Base-by-base conservation (phyloP, 177 flowering plant species). In the Vitis hybrid region DNA sequence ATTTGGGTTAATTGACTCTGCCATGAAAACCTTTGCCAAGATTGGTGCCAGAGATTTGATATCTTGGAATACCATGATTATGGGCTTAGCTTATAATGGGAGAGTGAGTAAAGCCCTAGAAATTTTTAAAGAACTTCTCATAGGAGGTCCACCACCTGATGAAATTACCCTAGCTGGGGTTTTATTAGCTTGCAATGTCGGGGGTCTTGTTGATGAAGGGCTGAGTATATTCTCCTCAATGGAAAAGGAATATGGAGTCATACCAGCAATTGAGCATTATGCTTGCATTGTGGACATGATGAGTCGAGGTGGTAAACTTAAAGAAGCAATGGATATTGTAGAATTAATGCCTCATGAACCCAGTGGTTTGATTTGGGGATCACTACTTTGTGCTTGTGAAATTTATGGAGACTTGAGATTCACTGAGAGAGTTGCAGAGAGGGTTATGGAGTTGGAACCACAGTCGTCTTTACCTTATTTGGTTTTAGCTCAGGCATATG, bases 161-260 rank as follows among this genome's bases (percentile, higher is more conserved):
- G 69, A 61, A 15, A 78, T 88, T 66, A 89, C 93, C 52, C 53
- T 86, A 57, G 52, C 75, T 29, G 88, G 82, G 49, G 80, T 85
- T 75, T 70, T 89, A 66, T 73, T 65, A 76, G 90, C 92, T 70
- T 89, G 90, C 71, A 81, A 68, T 58, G 31, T 77, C 74, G 89
- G 85, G 19, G 79, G 80, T 49, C 72, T 86, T 48, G 57, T 85
- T 7, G 69, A 78, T 31, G 78, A 82, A 74, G 94, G 91, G 13
- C 64, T 75, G 78, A 5, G 13, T 1, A 67, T 88, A 65, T 86
- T 89, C 72, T 77, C 81, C 21, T 72, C 74, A 16, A 89, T 89
- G 92, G 76, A 75, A 69, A 77, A 81, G 66, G 73, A 76, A 56
- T 82, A 79, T 74, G 85, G 86, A 69, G 68, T 89, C n/a, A 51